Conservation (phyloP, 192 early-diverging fungal species). For the Paraglomus occultum region DNA sequence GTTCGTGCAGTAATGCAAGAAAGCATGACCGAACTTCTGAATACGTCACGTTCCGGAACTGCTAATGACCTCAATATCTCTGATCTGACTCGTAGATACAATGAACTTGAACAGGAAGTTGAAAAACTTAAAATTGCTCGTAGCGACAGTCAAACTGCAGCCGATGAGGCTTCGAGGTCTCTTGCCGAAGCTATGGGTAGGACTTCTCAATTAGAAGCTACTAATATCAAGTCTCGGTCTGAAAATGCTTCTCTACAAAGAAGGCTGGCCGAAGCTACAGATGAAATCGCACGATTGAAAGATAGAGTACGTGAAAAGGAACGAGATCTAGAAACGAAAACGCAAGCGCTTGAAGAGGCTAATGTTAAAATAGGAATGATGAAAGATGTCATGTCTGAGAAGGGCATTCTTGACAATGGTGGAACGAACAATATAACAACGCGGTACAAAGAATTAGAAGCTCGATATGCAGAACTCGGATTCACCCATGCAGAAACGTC, state of each 20-base stretch:
- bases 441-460: slow-evolving; percentile 26
- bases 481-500: background rate
- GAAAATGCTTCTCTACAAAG: slow-evolving; percentile 43
- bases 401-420: slow-evolving; percentile 44
- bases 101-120: slow-evolving; percentile 42
- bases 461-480: slow-evolving; percentile 32
- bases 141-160: slow-evolving; percentile 33
- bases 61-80: slow-evolving; percentile 18
- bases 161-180: slow-evolving; percentile 33
- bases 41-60: slow-evolving; percentile 27
- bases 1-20: slow-evolving; percentile 43
- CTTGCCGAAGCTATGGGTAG: slow-evolving; percentile 44
- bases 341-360: slow-evolving; percentile 46
- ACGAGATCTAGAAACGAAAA: slow-evolving; percentile 37
- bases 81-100: slow-evolving; percentile 24
- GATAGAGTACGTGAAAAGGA: slow-evolving; percentile 44
- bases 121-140: slow-evolving; percentile 31
- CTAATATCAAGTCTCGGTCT: slow-evolving; percentile 44
- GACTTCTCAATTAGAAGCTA: slow-evolving; percentile 47
- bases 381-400: slow-evolving; percentile 43
- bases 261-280: slow-evolving; percentile 41
- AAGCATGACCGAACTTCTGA: slow-evolving; percentile 38
- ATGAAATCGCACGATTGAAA: slow-evolving; percentile 38
- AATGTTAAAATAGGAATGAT: slow-evolving; percentile 51
- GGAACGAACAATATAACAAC: background rate